Conservation (phyloP, 495 filamentous ascomycete genomes). For the Cladorrhinum samala region DNA sequence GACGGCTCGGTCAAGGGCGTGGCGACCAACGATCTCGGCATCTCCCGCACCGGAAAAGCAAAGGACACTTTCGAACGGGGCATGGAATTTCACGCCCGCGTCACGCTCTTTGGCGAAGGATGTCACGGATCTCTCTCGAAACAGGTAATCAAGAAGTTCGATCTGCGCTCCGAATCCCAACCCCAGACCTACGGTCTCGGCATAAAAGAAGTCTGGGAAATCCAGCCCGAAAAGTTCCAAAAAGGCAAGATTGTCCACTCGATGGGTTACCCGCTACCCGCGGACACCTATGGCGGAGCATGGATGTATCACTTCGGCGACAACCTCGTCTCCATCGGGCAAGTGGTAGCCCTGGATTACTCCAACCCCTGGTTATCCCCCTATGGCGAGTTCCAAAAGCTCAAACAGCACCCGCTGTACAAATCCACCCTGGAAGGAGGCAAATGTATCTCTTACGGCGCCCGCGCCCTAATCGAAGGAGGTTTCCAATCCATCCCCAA, state of each 20-base stretch:
- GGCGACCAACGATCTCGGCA: conserved; percentile 90
- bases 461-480: conserved; percentile 87
- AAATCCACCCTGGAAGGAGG: conserved; percentile 77
- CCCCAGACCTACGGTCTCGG: conserved; percentile 94
- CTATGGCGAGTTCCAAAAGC: conserved; percentile 95
- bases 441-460: conserved; percentile 96
- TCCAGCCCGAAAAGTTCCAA: conserved; percentile 85
- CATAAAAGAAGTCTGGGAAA: conserved; percentile 96
- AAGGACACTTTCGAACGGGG: conserved; percentile 92
- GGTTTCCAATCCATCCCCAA: conserved; percentile 98
- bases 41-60: conserved; percentile 71
- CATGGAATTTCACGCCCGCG: conserved; percentile 96
- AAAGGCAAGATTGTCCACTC: conserved; percentile 83
- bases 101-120: conserved; percentile 92
- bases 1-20: conserved; percentile 92
- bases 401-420: conserved; percentile 95
- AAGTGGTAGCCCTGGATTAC: conserved; percentile 94
- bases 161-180: conserved; percentile 81
- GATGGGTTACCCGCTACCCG: conserved; percentile 86
- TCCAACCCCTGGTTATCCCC: conserved; percentile 94
- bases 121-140: conserved; percentile 96
- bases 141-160: conserved; percentile 91
- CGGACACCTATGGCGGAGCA: conserved; percentile 88
- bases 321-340: conserved; percentile 88
- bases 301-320: conserved; percentile 99